Conservation (phyloP, 2,329 filamentous ascomycete genomes). For the Penicillium sp. region DNA sequence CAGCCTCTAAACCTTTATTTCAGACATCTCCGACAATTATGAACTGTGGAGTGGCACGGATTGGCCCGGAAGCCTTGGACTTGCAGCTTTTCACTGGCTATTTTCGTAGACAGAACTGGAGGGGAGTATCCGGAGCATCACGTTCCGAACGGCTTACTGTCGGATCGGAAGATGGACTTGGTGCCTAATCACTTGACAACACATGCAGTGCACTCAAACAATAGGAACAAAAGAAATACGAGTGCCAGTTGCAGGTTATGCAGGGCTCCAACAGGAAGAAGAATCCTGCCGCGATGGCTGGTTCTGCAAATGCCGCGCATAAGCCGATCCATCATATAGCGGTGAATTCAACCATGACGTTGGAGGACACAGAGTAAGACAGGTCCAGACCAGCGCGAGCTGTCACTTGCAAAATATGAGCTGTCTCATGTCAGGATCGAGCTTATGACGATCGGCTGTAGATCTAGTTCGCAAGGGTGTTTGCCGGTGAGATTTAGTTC, state of each 20-base stretch:
- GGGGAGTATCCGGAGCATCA: background rate
- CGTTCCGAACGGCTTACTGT: background rate
- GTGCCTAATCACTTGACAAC: background rate
- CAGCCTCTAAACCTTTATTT: background rate
- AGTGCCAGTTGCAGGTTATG: too few relatives aligned
- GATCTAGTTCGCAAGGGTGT: conserved; percentile 13
- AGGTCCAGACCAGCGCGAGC: background rate
- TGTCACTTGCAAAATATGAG: conserved; percentile 17
- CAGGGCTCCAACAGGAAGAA: background rate
- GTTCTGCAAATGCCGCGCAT: background rate
- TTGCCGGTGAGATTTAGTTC: background rate
- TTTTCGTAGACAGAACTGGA: background rate
- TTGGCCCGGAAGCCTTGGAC: background rate
- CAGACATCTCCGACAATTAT: background rate
- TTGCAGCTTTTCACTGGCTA: background rate
- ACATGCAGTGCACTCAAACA: too few relatives aligned
- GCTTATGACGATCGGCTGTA: conserved; percentile 14
- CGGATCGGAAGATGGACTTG: background rate
- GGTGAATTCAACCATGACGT: conserved; percentile 23
- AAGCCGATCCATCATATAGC: conserved; percentile 29
- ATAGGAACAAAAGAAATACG: too few relatives aligned
- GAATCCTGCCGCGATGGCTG: background rate
- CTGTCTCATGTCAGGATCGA: conserved; percentile 22
- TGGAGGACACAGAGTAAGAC: conserved; percentile 1
- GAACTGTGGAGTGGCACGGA: background rate